Base-by-base conservation (phyloP, 805 yeast genomes). In the Kregervanrija fluxuum region DNA sequence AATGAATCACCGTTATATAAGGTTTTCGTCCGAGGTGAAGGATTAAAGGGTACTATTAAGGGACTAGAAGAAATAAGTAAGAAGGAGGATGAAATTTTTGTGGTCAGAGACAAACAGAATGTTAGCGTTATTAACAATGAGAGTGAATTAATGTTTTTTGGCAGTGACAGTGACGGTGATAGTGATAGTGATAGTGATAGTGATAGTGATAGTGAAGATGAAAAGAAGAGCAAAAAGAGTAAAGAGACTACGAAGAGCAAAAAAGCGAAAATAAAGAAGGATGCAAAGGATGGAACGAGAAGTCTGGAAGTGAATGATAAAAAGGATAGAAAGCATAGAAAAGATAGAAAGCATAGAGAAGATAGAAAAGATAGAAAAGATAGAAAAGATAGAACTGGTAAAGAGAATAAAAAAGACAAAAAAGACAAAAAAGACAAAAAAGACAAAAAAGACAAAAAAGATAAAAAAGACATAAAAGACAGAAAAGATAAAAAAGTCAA, bases 21-120 rank as follows among this genome's bases (percentile, higher is more conserved):
- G 48, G 80, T 83, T 86, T 91, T 91, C 69, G 95, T 89, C 1
- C 74, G 77, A 52, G 99, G 98, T 0, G 91, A 85, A 52, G 84
- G 93, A 1, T 64, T 91, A 45, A 73, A 75, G 35, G 98, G 97
- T 1, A 85, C 95, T 0, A 75, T 78, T 4, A 45, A 49, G n/a
- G n/a, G 81, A 75, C 1, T 60, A 62, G 47, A 38, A 30, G 30
- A 58, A 61, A 9, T 40, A 47, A 17, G 46, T 44, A 16, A 46
- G 44, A 34, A 50, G 35, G 31, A 41, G 16, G 16, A 38, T 41
- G 45, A 15, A 10, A 48, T 47, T 16, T 44, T 54, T 38, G 38
- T 48, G 35, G 48, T 41, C 43, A 38, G 42, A 37, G 34, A 37
- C 41, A 30, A 45, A 43, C 54, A 41, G 48, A 44, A 14, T 41